Conservation (phyloP, 768 basidiomycete genomes). For the Botryobasidium botryosum region DNA sequence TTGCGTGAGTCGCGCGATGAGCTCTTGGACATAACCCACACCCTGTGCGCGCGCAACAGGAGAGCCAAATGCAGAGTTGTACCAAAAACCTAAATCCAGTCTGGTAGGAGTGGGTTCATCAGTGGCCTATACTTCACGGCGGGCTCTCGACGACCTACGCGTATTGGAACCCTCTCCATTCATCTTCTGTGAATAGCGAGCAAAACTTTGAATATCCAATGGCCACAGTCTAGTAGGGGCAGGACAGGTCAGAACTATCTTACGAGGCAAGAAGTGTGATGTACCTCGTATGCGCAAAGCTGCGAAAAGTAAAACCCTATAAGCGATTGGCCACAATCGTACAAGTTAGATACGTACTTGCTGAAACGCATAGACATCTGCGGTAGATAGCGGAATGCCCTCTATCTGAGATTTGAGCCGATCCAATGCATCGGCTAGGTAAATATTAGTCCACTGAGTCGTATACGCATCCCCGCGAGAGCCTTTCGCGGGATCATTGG, state of each 20-base stretch:
- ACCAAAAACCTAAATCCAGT: neutral
- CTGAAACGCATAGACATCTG: slow-evolving; percentile 37
- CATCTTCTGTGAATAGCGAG: slow-evolving; percentile 3
- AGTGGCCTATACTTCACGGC: neutral
- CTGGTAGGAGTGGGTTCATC: neutral
- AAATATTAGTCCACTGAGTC: slow-evolving; percentile 49
- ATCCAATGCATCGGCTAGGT: slow-evolving; percentile 46
- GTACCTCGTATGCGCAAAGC: slow-evolving; percentile 73
- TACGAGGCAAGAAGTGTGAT: slow-evolving; percentile 3
- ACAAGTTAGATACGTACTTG: no score
- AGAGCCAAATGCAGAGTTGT: neutral
- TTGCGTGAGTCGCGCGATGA: slow-evolving; percentile 7
- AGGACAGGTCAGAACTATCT: neutral
- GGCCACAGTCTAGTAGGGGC: slow-evolving; percentile 49
- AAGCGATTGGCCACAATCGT: slow-evolving; percentile 26
- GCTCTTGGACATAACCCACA: slow-evolving; percentile 9
- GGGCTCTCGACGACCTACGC: slow-evolving; percentile 31
- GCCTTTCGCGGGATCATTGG: slow-evolving; percentile 27
- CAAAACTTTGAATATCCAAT: slow-evolving; percentile 73
- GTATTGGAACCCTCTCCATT: slow-evolving; percentile 6
- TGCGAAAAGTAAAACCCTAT: slow-evolving; percentile 40
- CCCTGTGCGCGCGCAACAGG: slow-evolving; percentile 6
- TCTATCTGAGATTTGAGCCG: slow-evolving; percentile 41
- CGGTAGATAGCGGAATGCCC: slow-evolving; percentile 44
- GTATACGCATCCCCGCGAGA: slow-evolving; percentile 44